These are phyloP conservation scores for Tylopilus sp. DNA, from an alignment of 1,284 basidiomycete genomes.

Conservation along the genomic window DNA sequence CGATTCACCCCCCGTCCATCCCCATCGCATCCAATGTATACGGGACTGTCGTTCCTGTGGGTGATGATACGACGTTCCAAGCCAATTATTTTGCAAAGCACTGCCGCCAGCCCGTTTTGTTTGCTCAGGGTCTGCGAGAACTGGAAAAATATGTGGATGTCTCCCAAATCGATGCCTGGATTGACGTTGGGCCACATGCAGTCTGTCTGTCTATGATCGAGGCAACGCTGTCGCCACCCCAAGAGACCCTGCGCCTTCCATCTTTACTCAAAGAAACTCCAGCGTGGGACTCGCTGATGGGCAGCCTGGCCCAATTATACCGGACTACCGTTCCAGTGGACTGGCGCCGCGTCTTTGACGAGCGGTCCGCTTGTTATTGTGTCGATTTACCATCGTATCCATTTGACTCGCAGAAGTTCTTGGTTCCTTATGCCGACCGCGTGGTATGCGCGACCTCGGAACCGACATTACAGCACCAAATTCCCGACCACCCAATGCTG, in stretches of 20 bases:
- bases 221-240: conserved; percentile 36
- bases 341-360: conserved; percentile 56
- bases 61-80: conserved; percentile 47
- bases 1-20: conserved; percentile 45
- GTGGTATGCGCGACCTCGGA: neutral
- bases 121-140: conserved; percentile 46
- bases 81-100: conserved; percentile 56
- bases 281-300: conserved; percentile 43
- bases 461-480: neutral
- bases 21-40: conserved; percentile 58
- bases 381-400: conserved; percentile 60
- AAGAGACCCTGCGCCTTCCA: conserved; percentile 38
- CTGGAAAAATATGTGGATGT: conserved; percentile 34
- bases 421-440: conserved; percentile 47
- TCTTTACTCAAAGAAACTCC: conserved; percentile 48
- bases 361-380: conserved; percentile 40
- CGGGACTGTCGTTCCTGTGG: conserved; percentile 50
- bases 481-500: conserved; percentile 40
- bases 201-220: conserved; percentile 55
- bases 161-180: conserved; percentile 43
- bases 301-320: conserved; percentile 49
- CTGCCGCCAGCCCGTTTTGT: conserved; percentile 57
- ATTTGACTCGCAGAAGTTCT: conserved; percentile 53
- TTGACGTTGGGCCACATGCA: conserved; percentile 65
- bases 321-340: conserved; percentile 37